Base-by-base conservation (phyloP, 148 eudicot genomes). In the Camellia granthamiana region DNA sequence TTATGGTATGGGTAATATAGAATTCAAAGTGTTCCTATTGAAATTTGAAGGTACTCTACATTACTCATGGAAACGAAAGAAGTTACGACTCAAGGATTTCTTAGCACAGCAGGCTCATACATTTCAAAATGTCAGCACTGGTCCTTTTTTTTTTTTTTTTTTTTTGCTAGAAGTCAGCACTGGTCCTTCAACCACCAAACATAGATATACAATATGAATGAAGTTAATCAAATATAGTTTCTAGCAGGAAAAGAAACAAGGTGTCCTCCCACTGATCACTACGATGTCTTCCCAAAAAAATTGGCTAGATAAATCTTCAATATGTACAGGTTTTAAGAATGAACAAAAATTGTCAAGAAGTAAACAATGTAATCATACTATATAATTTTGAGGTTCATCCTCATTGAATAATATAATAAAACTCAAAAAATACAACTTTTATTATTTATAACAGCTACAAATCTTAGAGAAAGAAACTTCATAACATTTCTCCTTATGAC, bases 191-290 rank as follows among this genome's bases (percentile, higher is more conserved):
- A 70, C 58, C 58, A 71, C 74, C 56, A 19, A 49, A 71, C 10
- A 47, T 30, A 47, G 9, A 71, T 19, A 49, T 8, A n/a, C 38
- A 30, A 30, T 30, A 19, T 71, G 16, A 30, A 30, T 49, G 19
- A 49, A 71, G 23, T 71, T 47, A n/a, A 49, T 71, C 74, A 47
- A 71, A 71, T 8, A 8, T n/a, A 71, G 74, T 71, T 49, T 54
- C 51, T 19, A 7, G 2, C 14, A 71, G 49, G 10, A 71, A 30
- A 4, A 11, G 8, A 49, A 49, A 49, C 56, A 19, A 51, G 58
- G 74, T 4, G 58, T 47, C 55, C 52, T 69, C 73, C 73, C 73
- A 69, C 73, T 52, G 23, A n/a, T 18, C 16, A 42, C 49, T 21
- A 0, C 21, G 52, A 69, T 69, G 30, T 44, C 73, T 69, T 69